phyloP scores from a whole-genome alignment of 345 rosid genomes.

The Hibiscus syriacus region DNA sequence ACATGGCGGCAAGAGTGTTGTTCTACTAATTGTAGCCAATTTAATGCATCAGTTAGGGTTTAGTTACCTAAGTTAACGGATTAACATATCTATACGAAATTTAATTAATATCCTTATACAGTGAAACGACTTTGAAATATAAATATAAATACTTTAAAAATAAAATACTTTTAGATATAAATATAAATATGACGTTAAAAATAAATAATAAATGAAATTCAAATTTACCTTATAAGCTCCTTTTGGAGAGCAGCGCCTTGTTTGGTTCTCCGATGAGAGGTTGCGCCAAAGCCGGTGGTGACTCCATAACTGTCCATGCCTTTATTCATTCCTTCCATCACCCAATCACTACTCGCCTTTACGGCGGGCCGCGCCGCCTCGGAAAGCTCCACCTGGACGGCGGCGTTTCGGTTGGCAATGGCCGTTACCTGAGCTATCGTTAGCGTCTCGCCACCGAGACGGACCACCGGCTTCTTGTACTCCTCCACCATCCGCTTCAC shows the following conservation, averaged over 20 bases:
- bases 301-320: conserved; percentile 70
- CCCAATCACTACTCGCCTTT: conserved; percentile 79
- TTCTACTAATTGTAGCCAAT: neutral
- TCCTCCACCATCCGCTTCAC: conserved; percentile 70
- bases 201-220: too few relatives aligned
- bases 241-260: conserved; percentile 62
- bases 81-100: too few relatives aligned
- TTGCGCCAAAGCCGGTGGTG: conserved; percentile 75
- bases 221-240: conserved; percentile 58
- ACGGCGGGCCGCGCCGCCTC: conserved; percentile 52
- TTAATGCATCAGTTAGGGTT: neutral
- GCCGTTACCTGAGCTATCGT: conserved; percentile 76
- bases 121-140: too few relatives aligned
- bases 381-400: conserved; percentile 33
- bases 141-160: too few relatives aligned
- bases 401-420: conserved; percentile 26
- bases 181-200: neutral
- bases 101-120: too few relatives aligned
- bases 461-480: conserved; percentile 46
- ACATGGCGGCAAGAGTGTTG: conserved; percentile 3
- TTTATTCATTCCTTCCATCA: conserved; percentile 67
- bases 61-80: neutral
- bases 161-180: too few relatives aligned
- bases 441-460: conserved; percentile 62
- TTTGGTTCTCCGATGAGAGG: conserved; percentile 67